Evolutionary conservation across 2,329 filamentous ascomycete genomes (phyloP).

Genomic region (Colletotrichum caudatum): DNA sequence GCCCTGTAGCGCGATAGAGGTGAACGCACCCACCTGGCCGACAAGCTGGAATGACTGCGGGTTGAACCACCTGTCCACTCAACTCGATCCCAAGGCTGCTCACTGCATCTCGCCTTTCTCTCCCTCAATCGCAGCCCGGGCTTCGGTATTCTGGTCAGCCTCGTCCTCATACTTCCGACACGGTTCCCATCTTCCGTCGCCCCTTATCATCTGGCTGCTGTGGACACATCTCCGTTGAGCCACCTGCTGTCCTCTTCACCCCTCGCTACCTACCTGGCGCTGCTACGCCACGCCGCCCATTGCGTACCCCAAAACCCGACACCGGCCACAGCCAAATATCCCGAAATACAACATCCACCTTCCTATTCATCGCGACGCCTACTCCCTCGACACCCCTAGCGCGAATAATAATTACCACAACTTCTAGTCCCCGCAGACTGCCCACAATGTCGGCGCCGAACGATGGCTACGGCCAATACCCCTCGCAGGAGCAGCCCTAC

Average conservation of each 20-base stretch:
- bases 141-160: slow-evolving; percentile 28
- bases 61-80: slow-evolving; percentile 40
- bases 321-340: slow-evolving; percentile 13
- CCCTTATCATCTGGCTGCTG: slow-evolving; percentile 22
- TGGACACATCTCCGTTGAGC: slow-evolving; percentile 37
- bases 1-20: slow-evolving; percentile 20
- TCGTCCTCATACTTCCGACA: slow-evolving; percentile 1
- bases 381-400: not conserved
- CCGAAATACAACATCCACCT: slow-evolving; percentile 15
- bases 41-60: slow-evolving; percentile 25
- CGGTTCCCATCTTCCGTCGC: not conserved
- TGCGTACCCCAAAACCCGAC: slow-evolving; percentile 25
- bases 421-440: slow-evolving; percentile 12
- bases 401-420: slow-evolving; percentile 9
- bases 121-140: slow-evolving; percentile 20
- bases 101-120: slow-evolving; percentile 19
- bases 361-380: slow-evolving; percentile 42
- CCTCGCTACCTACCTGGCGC: slow-evolving; percentile 36
- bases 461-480: slow-evolving; percentile 66
- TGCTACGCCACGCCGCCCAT: slow-evolving; percentile 34
- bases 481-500: slow-evolving; percentile 57
- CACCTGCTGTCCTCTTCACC: slow-evolving; percentile 26
- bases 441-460: slow-evolving; percentile 67
- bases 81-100: slow-evolving; percentile 21
- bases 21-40: slow-evolving; percentile 16